These are phyloP conservation scores for Phytophthora constricta DNA, from an alignment of 352 stramenopile genomes.

Conservation along the genomic window DNA sequence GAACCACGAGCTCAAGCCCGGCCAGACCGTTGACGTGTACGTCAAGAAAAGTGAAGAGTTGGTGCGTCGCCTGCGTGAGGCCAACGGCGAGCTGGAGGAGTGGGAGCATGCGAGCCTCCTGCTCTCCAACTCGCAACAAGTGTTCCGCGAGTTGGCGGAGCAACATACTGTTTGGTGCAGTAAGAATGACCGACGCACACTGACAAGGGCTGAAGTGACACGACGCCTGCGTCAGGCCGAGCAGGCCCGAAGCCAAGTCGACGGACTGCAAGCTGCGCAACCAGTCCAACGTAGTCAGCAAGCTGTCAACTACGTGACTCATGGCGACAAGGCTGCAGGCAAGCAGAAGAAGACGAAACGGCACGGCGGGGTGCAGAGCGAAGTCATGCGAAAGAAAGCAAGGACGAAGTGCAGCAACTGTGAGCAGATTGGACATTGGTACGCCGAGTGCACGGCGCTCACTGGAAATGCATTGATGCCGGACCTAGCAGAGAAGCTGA, in stretches of 20 bases:
- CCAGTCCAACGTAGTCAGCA: not conserved
- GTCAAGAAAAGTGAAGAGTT: not conserved
- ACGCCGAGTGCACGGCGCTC: not conserved
- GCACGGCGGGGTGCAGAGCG: not conserved
- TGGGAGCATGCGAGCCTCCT: constrained; percentile 1
- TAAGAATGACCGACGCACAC: not conserved
- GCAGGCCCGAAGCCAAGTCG: not conserved
- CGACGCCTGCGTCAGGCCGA: not conserved
- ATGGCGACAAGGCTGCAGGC: not conserved
- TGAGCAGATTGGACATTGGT: not conserved
- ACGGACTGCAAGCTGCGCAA: not conserved
- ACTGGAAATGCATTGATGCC: not conserved
- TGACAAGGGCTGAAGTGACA: not conserved
- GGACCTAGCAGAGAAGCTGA: not conserved
- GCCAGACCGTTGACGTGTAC: not conserved
- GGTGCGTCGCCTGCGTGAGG: not conserved
- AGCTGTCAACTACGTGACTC: not conserved
- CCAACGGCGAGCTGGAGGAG: constrained; percentile 1
- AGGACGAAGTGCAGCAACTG: constrained; percentile 1
- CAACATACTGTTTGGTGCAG: not conserved
- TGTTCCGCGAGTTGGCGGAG: not conserved
- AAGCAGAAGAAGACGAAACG: not conserved
- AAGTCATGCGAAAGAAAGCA: not conserved
- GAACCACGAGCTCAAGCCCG: not conserved
- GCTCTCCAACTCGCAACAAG: not conserved